These are phyloP conservation scores for Austroboletus rostrupii DNA, from an alignment of 1,284 basidiomycete genomes.

Conservation along the genomic window DNA sequence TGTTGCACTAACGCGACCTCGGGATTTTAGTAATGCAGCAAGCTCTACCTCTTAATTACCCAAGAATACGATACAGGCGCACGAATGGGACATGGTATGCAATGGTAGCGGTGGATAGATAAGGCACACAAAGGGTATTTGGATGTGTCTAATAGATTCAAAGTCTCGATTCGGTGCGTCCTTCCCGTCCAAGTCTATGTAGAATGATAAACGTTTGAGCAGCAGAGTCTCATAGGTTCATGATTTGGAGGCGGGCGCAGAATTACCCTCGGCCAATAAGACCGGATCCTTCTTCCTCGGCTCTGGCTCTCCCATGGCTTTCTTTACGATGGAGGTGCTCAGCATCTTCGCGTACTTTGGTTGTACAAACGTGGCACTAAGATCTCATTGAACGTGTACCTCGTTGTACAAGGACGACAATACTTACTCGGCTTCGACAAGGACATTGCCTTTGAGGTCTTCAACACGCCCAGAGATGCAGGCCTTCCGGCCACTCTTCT, in stretches of 20 bases:
- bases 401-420: neutral
- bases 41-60: no score
- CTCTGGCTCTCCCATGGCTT: constrained; percentile 48
- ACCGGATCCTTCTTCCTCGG: constrained; percentile 20
- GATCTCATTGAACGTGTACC: neutral
- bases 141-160: neutral
- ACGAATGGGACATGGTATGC: neutral
- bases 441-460: constrained; percentile 70
- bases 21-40: no score
- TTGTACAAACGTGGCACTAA: constrained; percentile 76
- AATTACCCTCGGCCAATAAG: constrained; percentile 24
- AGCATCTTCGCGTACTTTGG: constrained; percentile 79
- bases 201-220: neutral
- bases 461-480: constrained; percentile 71
- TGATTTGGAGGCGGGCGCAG: constrained; percentile 25
- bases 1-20: no score
- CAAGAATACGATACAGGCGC: neutral
- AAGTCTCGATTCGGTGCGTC: neutral
- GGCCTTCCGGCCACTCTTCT: constrained; percentile 74
- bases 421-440: constrained; percentile 77
- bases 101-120: neutral
- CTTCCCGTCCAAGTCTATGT: neutral
- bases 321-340: constrained; percentile 43
- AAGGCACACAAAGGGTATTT: neutral
- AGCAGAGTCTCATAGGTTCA: constrained; percentile 12